Evolutionary conservation across 176 grass and related monocot genomes (phyloP).

Genomic region (Triticum aestivum): DNA sequence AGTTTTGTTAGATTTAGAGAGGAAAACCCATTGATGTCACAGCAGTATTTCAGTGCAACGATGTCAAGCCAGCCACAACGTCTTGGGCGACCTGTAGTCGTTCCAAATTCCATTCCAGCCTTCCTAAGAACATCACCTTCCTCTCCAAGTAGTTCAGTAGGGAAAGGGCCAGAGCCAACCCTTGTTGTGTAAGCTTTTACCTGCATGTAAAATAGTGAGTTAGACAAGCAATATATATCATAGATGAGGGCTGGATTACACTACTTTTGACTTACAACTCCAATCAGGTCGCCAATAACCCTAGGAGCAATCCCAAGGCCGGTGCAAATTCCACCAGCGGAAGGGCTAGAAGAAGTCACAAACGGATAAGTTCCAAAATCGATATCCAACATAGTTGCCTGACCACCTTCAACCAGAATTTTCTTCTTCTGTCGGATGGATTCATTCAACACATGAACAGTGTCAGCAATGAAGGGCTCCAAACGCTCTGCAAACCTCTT

Average conservation of each 20-base stretch:
- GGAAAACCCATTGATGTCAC: constrained; percentile 75
- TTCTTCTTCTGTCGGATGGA: constrained; percentile 65
- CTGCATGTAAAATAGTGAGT: constrained; percentile 28
- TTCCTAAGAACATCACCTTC: constrained; percentile 66
- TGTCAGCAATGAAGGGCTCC: constrained; percentile 73
- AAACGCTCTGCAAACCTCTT: constrained; percentile 70
- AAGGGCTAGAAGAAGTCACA: constrained; percentile 82
- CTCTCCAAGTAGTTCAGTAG: constrained; percentile 73
- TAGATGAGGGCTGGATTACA: not conserved
- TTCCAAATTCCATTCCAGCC: constrained; percentile 77
- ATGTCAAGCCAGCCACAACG: constrained; percentile 90
- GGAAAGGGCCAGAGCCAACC: constrained; percentile 82
- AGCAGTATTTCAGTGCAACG: constrained; percentile 69
- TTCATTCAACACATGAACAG: constrained; percentile 65
- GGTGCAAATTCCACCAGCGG: constrained; percentile 80
- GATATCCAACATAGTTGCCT: constrained; percentile 90
- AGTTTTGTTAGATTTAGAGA: constrained; percentile 83
- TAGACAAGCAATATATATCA: not conserved
- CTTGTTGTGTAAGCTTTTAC: constrained; percentile 85
- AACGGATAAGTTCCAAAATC: constrained; percentile 92
- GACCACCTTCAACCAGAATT: constrained; percentile 85
- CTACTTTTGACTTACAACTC: constrained; percentile 59
- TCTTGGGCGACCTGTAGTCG: constrained; percentile 72
- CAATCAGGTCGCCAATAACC: constrained; percentile 65
- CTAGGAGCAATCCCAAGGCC: constrained; percentile 79